These are phyloP conservation scores for Rhododendron kiyosumense DNA, from an alignment of 148 eudicot species.

Conservation along the genomic window DNA sequence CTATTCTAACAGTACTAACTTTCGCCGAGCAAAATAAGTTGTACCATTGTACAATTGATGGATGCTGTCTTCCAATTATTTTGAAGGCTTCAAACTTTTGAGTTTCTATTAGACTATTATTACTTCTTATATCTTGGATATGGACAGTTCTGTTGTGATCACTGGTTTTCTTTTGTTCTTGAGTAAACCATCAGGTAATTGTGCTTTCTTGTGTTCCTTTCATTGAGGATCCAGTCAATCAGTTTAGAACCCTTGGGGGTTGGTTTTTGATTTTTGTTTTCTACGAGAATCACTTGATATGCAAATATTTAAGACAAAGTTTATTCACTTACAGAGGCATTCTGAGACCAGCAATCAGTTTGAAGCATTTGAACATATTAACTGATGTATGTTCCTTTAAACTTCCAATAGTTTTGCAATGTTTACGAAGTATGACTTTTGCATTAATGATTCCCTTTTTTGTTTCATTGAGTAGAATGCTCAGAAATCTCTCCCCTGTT, in stretches of 20 bases:
- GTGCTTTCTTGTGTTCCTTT: background rate
- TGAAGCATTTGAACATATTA: constrained; percentile 66
- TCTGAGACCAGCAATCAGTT: constrained; percentile 68
- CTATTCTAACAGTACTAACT: no score
- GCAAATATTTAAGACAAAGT: background rate
- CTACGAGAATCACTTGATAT: background rate
- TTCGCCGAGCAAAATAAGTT: background rate
- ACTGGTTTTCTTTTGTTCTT: background rate
- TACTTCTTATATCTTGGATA: background rate
- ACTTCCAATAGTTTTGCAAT: background rate
- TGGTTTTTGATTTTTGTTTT: background rate
- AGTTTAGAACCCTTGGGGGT: background rate
- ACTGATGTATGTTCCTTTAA: constrained; percentile 43
- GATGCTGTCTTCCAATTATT: background rate
- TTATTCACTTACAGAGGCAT: constrained; percentile 60
- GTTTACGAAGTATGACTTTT: background rate
- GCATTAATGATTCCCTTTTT: constrained; percentile 2
- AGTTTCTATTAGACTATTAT: background rate
- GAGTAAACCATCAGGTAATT: background rate
- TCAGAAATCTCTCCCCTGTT: constrained; percentile 54
- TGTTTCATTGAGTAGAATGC: constrained; percentile 62
- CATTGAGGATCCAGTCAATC: background rate
- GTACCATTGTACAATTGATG: background rate
- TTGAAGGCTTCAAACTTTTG: background rate
- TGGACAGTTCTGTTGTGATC: background rate